Percentiles rank a stretch among this genome's conserved stretches.
Conservation (phyloP, 2,329 filamentous ascomycete genomes). For the Venturia aucupariae region DNA sequence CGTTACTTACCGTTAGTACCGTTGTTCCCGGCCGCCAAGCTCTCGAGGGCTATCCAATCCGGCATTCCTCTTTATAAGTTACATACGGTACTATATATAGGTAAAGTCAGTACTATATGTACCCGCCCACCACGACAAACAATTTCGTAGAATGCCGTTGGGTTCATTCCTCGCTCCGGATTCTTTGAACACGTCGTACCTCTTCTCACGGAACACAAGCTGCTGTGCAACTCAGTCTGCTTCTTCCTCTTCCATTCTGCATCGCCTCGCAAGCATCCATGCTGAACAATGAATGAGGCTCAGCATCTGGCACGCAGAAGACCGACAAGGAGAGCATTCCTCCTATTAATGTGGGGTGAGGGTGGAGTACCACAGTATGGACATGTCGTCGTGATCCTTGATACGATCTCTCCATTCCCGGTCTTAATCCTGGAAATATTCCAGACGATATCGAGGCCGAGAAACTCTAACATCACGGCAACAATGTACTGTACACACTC, state of each 20-base stretch:
- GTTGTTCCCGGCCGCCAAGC: no score
- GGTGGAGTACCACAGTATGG: neutral
- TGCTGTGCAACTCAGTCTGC: neutral
- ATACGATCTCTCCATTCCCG: neutral
- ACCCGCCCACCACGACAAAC: neutral
- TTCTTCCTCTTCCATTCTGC: neutral
- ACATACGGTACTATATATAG: no score
- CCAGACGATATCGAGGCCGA: no score
- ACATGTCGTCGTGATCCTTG: neutral
- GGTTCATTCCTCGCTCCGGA: neutral
- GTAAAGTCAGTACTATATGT: no score
- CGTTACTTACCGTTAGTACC: no score
- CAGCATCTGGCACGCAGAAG: neutral
- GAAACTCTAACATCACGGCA: no score
- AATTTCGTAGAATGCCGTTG: neutral
- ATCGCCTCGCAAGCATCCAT: neutral
- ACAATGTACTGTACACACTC: no score
- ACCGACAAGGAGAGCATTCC: neutral
- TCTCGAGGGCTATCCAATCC: no score
- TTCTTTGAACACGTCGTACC: neutral
- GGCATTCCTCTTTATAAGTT: neutral
- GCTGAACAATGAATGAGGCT: slow-evolving; percentile 1
- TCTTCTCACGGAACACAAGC: neutral
- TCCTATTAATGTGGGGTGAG: neutral
- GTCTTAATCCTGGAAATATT: no score